Conservation (phyloP, 2,329 filamentous ascomycete genomes). For the Phyllosticta citribraziliensis region DNA sequence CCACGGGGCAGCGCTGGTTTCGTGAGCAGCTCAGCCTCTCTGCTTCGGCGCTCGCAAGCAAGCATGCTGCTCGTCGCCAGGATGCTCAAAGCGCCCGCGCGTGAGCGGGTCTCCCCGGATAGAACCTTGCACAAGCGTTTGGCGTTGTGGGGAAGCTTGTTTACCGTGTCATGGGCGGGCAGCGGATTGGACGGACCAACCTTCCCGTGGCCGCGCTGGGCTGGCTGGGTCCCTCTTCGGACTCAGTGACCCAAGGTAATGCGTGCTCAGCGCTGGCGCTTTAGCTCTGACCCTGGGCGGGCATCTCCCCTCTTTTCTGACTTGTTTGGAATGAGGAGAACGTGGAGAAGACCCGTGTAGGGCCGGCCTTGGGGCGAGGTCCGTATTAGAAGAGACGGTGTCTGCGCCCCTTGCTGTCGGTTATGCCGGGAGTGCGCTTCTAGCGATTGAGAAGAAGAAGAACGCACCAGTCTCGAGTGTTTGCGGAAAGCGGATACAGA, state of each 20-base stretch:
- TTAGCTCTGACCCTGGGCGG: neutral
- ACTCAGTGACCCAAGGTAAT: neutral
- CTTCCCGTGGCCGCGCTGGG: neutral
- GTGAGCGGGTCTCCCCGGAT: neutral
- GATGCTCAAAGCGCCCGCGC: neutral
- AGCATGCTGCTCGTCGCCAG: neutral
- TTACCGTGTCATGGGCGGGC: neutral
- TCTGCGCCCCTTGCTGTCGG: neutral
- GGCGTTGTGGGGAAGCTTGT: neutral
- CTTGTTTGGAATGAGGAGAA: neutral
- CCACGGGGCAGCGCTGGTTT: neutral
- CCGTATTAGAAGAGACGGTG: neutral
- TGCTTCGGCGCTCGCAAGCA: neutral
- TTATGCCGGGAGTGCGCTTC: neutral
- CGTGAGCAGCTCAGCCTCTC: neutral
- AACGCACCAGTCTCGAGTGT: neutral
- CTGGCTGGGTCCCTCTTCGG: neutral
- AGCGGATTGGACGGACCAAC: neutral
- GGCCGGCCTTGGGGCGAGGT: neutral
- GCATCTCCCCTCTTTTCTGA: neutral
- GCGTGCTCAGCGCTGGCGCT: neutral
- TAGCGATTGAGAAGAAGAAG: neutral
- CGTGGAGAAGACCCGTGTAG: neutral
- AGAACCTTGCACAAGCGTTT: neutral
- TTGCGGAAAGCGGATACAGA: neutral